A percentile compares a stretch with the other conserved stretches of the same genome.
Evolutionary conservation across 2,329 filamentous ascomycete genomes (phyloP).

Genomic region (Fusarium xyrophilum): DNA sequence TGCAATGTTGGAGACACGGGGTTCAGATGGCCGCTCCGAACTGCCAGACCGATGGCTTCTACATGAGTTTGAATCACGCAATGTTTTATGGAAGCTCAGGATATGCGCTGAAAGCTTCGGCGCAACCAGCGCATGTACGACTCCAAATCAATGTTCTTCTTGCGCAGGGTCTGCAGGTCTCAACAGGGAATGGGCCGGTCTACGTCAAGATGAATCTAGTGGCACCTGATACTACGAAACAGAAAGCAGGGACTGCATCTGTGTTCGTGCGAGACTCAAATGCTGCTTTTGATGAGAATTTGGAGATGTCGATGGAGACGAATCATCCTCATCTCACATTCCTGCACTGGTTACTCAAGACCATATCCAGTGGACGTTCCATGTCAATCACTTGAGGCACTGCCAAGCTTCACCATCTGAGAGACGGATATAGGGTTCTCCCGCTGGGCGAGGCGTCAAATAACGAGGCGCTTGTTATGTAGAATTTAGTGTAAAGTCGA

Average conservation of each 20-base stretch:
- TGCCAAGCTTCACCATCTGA: conserved; percentile 3
- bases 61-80: conserved; percentile 7
- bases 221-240: neutral
- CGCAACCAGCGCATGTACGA: neutral
- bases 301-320: neutral
- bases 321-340: neutral
- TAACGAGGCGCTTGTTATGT: neutral
- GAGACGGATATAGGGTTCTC: conserved; percentile 1
- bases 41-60: conserved; percentile 10
- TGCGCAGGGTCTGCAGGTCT: neutral
- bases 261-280: fast-evolving
- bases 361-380: neutral
- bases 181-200: fast-evolving
- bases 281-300: neutral
- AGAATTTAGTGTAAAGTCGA: neutral
- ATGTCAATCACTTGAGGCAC: neutral
- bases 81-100: conserved; percentile 12
- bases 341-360: neutral
- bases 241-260: neutral
- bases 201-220: conserved; percentile 3
- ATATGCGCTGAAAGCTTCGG: neutral
- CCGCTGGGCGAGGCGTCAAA: neutral
- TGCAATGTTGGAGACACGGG: conserved; percentile 12
- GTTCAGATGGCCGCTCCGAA: conserved; percentile 27
- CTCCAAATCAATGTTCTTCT: conserved; percentile 6